Percentiles rank a stretch among this genome's conserved stretches.
These are phyloP conservation scores for Termitomyces sp. DNA, from an alignment of 768 basidiomycete species.

Conservation along the genomic window DNA sequence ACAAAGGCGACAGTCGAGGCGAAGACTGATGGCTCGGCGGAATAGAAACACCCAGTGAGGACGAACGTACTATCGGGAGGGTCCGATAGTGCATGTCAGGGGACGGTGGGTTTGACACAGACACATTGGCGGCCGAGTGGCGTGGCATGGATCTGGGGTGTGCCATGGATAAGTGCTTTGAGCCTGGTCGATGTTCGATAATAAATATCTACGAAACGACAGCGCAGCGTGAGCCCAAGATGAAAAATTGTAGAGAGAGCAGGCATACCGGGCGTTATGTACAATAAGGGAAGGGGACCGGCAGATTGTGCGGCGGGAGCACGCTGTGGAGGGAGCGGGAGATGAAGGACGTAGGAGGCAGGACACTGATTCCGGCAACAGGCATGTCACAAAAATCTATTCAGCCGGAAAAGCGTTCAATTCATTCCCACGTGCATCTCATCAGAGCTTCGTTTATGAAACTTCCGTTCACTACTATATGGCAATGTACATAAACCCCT, in stretches of 20 bases:
- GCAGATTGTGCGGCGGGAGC: background rate
- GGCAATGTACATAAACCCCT: background rate
- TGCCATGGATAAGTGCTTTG: conserved; percentile 11
- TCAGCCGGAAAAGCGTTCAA: conserved; percentile 10
- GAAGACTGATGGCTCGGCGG: conserved; percentile 26
- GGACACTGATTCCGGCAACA: conserved; percentile 3
- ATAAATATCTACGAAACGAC: conserved; percentile 3
- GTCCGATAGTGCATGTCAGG: conserved; percentile 61
- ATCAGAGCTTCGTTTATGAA: conserved; percentile 2
- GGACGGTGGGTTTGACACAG: conserved; percentile 14
- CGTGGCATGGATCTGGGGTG: conserved; percentile 12
- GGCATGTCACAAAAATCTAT: conserved; percentile 15
- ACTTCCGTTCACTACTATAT: background rate
- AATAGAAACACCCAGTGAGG: conserved; percentile 31
- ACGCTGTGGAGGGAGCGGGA: background rate
- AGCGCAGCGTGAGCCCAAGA: conserved; percentile 3
- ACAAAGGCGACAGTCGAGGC: conserved; percentile 45
- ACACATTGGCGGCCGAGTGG: conserved; percentile 9
- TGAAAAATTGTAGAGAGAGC: background rate
- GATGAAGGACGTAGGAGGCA: background rate
- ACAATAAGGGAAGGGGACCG: background rate
- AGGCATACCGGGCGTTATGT: conserved; percentile 5
- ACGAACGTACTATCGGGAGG: conserved; percentile 48
- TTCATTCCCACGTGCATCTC: conserved; percentile 9
- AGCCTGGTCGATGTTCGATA: background rate